A percentile compares a stretch with the other conserved stretches of the same genome.
Conservation (phyloP, 768 basidiomycete genomes). For the Suillus lakei region DNA sequence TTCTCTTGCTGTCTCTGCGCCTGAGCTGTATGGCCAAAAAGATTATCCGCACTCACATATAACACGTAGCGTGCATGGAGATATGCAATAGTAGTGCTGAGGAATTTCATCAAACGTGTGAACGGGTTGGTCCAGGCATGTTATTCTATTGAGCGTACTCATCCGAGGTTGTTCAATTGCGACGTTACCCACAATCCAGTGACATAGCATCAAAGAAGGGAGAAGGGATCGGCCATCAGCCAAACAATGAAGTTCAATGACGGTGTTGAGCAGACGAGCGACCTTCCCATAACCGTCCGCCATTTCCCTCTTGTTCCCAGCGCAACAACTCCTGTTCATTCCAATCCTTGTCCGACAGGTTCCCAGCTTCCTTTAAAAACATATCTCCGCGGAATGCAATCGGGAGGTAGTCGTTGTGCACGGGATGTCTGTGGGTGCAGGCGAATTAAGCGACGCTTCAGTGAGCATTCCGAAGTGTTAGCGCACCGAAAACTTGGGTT, state of each 20-base stretch:
- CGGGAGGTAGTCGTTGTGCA: slow-evolving; percentile 67
- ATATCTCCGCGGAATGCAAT: slow-evolving; percentile 44
- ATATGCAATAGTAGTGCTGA: background rate
- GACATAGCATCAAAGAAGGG: background rate
- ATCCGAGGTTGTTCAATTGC: background rate
- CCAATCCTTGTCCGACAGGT: slow-evolving; percentile 55
- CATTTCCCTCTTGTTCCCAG: slow-evolving; percentile 62
- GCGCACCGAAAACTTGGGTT: slow-evolving; percentile 62
- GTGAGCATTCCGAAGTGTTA: background rate
- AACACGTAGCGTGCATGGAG: background rate
- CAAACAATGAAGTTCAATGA: background rate
- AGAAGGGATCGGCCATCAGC: background rate
- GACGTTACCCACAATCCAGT: background rate
- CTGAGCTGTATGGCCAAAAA: background rate
- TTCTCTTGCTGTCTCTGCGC: background rate
- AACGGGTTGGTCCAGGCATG: background rate
- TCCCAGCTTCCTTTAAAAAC: slow-evolving; percentile 50
- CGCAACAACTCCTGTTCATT: slow-evolving; percentile 58
- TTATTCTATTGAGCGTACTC: background rate
- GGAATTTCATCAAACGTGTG: background rate
- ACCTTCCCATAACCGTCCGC: slow-evolving; percentile 53
- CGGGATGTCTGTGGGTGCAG: slow-evolving; percentile 56
- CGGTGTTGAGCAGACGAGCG: slow-evolving; percentile 18
- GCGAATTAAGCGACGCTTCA: slow-evolving; percentile 3
- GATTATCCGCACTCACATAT: background rate